phyloP scores from a whole-genome alignment of 2,329 filamentous ascomycete species.

The Clonostachys chloroleuca region DNA sequence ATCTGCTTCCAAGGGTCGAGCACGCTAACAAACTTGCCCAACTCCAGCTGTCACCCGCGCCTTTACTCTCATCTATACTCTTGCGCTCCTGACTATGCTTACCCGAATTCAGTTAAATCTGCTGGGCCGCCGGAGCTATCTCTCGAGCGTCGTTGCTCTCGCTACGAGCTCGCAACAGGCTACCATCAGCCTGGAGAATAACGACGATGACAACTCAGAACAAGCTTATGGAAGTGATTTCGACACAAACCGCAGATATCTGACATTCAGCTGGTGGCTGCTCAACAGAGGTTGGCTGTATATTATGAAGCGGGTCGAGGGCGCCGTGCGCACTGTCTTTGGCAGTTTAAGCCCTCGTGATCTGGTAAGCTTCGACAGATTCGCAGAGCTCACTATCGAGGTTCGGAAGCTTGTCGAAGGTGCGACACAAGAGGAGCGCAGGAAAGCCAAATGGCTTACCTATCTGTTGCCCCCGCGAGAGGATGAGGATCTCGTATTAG shows the following conservation, averaged over 20 bases:
- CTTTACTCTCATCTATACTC: conserved; percentile 87
- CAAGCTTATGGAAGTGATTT: conserved; percentile 89
- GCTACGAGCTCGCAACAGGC: conserved; percentile 71
- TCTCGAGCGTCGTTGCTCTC: conserved; percentile 90
- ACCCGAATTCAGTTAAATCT: conserved; percentile 96
- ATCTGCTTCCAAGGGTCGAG: background rate
- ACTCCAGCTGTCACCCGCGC: conserved; percentile 76
- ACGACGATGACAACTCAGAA: conserved; percentile 82
- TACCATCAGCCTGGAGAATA: conserved; percentile 85
- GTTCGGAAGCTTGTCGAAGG: conserved; percentile 85
- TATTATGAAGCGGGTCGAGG: conserved; percentile 74
- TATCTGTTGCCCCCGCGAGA: conserved; percentile 77
- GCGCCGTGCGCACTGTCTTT: conserved; percentile 86
- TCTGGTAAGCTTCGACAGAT: conserved; percentile 73
- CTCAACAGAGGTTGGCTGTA: conserved; percentile 86
- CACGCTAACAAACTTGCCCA: background rate
- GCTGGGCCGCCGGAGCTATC: conserved; percentile 88
- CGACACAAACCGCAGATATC: conserved; percentile 89
- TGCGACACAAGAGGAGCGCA: conserved; percentile 29
- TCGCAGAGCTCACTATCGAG: conserved; percentile 76
- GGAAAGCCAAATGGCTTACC: conserved; percentile 65
- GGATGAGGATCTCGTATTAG: conserved; percentile 78
- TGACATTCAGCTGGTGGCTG: conserved; percentile 98
- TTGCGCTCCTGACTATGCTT: conserved; percentile 83
- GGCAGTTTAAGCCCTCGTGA: conserved; percentile 86